Evolutionary conservation across 345 rosid genomes (phyloP).

Genomic region (Xanthoceras sorbifolium): DNA sequence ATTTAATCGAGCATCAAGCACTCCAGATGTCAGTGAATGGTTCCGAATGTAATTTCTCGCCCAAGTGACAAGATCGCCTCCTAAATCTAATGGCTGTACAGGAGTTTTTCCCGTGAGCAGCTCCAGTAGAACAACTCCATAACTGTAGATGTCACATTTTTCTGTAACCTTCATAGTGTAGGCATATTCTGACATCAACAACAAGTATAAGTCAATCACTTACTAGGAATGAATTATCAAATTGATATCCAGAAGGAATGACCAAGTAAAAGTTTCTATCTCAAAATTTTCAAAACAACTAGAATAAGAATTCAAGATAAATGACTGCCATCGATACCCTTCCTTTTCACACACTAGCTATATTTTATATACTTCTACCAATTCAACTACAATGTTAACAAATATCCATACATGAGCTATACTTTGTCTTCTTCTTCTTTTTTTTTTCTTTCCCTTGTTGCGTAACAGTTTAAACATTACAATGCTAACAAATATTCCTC

Average conservation of each 20-base stretch:
- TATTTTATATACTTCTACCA: neutral
- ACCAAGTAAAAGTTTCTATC: neutral
- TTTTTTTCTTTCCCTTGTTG: too few species aligned
- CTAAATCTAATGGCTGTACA: conserved; percentile 82
- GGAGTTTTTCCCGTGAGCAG: conserved; percentile 85
- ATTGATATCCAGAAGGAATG: conserved; percentile 2
- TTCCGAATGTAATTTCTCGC: conserved; percentile 59
- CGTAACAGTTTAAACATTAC: neutral
- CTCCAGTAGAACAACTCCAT: conserved; percentile 81
- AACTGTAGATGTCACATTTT: conserved; percentile 96
- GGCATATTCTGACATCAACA: conserved; percentile 67
- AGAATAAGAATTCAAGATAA: neutral
- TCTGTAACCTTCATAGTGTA: conserved; percentile 96
- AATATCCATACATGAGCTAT: too few species aligned
- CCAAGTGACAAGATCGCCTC: conserved; percentile 87
- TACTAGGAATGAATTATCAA: neutral
- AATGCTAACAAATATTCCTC: neutral
- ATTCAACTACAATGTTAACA: neutral
- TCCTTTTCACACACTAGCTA: neutral
- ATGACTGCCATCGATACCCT: neutral
- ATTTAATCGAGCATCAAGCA: conserved; percentile 66
- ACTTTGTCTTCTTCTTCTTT: too few species aligned
- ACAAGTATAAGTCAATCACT: neutral
- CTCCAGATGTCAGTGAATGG: conserved; percentile 51
- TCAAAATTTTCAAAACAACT: neutral